Evolutionary conservation across 805 yeast genomes (phyloP), one percentile per base, ranked within the genome.

Genomic region (Metschnikowia anglica): DNA sequence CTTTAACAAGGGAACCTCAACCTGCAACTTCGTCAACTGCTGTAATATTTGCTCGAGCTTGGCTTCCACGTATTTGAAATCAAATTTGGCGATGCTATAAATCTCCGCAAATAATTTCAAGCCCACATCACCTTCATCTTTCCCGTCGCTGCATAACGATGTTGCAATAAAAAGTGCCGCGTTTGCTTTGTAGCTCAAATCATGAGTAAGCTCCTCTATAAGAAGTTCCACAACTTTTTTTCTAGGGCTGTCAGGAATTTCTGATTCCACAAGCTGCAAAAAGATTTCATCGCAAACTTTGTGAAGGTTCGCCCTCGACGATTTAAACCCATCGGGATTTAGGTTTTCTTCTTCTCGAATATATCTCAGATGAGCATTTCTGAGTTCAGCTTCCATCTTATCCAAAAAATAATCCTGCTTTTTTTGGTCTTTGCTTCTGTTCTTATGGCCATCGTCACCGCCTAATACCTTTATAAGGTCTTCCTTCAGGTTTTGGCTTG

Each of bases 171-270:
- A 19, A n/a, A 41, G 21, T 6, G 25, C 21, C n/a, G 40, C 16
- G 15, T 41, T 41, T 4, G 36, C 30, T 27, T 30, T 41, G 13
- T 32, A 23, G 36, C 39, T 29, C n/a, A 41, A 17, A 12, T 41
- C 39, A 15, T 30, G 13, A 5, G 44, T 35, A 10, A 31, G 5
- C 12, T 41, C 44, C 2, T 12, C 13, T 24, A 35, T 9, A 19
- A 41, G 27, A 1, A 23, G 32, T 9, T 21, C 15, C 3, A 30
- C 11, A 4, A 10, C 12, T 10, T 17, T 23, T 7, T 29, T 34
- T 3, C 15, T 23, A 7, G 20, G 23, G 9, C 33, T 19, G 8
- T 37, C 29, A 2, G 27, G 31, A 5, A 29, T 13, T 4, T 23
- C 23, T 8, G 21, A 6, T 21, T 29, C 29, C 4, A 17, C 13